Evolutionary conservation across 306 rosid species (phyloP), one percentile per base, ranked within the genome.

Genomic region (Psophocarpus tetragonolobus): DNA sequence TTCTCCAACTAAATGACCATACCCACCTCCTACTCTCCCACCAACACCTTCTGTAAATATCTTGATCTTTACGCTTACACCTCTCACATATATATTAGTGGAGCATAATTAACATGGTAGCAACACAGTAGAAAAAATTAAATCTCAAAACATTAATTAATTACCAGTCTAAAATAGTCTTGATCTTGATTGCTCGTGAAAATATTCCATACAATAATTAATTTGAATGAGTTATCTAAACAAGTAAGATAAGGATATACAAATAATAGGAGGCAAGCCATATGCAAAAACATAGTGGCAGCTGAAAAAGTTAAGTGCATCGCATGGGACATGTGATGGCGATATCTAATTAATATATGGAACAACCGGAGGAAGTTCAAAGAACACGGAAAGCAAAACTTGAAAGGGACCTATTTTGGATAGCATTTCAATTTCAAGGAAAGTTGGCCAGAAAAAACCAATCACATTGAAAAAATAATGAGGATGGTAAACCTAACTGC

Each of bases 311-410:
- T 47, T 18, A 80, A 65, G 79, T 73, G 41, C 68, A 29, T 30
- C 29, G 61, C 74, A 73, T 45, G 61, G 15, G 67, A n/a, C 79
- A 73, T 80, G 68, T 73, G 79, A 80, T 62, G 67, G 23, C 39
- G 29, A 80, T 73, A 73, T 64, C 5, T 64, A 47, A 47, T 75
- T 12, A 63, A 63, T 63, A 63, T 63, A 32, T 32, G 18, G 18
- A 71, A 62, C 50, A 30, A 73, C 64, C 62, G 42, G 42, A 27
- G 42, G 42, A 27, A 41, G 32, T 54, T 73, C 48, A 36, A 45
- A 36, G 57, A 72, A 61, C n/a, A 45, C 66, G 65, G 15, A 79
- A 71, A 41, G 48, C 48, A 18, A 30, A 41, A 15, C 8, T 12
- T 26, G 84, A 81, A 81, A 73, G 21, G 38, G 77, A 75, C 81